These are phyloP conservation scores for Ilyonectria destructans DNA, from an alignment of 2,329 filamentous ascomycete genomes.

Conservation along the genomic window DNA sequence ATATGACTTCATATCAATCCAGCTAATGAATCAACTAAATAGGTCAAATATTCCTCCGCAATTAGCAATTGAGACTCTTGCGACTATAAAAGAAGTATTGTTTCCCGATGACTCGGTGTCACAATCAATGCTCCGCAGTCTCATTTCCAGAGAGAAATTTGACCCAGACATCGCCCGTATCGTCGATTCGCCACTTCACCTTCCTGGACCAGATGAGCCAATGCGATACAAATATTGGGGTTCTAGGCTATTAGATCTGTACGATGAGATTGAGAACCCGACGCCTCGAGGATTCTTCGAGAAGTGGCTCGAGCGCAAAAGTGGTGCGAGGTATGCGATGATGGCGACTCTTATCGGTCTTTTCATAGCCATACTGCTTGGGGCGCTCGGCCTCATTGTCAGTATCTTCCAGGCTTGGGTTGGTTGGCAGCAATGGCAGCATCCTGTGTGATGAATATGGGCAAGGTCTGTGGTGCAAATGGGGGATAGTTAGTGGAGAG, in stretches of 20 bases:
- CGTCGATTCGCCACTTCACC: background rate
- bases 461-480: too few relatives aligned
- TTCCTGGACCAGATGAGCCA: background rate
- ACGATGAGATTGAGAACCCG: constrained; percentile 40
- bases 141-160: constrained; percentile 10
- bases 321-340: constrained; percentile 44
- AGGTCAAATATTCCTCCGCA: constrained; percentile 6
- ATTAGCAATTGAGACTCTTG: constrained; percentile 19
- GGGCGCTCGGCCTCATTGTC: constrained; percentile 33
- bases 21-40: background rate
- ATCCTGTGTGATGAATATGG: constrained; percentile 7
- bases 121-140: constrained; percentile 6
- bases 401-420: constrained; percentile 43
- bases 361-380: constrained; percentile 38
- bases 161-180: constrained; percentile 11
- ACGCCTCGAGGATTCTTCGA: constrained; percentile 36
- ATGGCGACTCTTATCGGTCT: constrained; percentile 46
- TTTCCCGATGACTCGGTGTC: constrained; percentile 16
- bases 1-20: too few relatives aligned
- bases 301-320: constrained; percentile 38
- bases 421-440: constrained; percentile 43
- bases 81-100: background rate
- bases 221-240: background rate
- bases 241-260: constrained; percentile 31
- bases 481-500: too few relatives aligned